Evolutionary conservation across 2,329 filamentous ascomycete species (phyloP).

Genomic region (Paraphaeosphaeria sporulosa): DNA sequence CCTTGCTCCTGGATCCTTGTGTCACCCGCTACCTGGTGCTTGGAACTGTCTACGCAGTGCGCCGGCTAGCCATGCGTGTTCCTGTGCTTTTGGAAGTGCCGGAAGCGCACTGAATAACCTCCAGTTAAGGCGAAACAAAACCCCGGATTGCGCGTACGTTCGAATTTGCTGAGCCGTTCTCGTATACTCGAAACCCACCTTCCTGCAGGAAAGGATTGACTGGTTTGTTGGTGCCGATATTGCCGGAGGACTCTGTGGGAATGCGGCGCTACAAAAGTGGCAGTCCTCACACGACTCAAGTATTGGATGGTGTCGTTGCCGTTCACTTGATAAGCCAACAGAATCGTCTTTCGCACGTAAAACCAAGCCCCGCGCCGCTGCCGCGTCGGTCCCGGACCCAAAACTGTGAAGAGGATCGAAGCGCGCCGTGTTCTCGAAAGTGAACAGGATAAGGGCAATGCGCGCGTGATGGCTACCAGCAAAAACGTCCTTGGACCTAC

Average conservation of each 20-base stretch:
- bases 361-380: not conserved
- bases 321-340: constrained; percentile 2
- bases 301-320: not conserved
- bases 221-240: not conserved
- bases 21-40: constrained; percentile 19
- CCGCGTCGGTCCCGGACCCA: constrained; percentile 4
- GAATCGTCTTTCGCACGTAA: constrained; percentile 6
- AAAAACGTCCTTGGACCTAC: not conserved
- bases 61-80: not conserved
- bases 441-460: constrained; percentile 9
- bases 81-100: not conserved
- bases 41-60: constrained; percentile 11
- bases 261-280: not conserved
- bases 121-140: not conserved
- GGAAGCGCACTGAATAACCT: not conserved
- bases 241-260: not conserved
- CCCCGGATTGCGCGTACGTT: not conserved
- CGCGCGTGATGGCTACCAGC: not conserved
- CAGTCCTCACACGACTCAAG: not conserved
- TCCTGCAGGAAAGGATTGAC: not conserved
- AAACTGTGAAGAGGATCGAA: constrained; percentile 7
- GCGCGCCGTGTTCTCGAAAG: constrained; percentile 9
- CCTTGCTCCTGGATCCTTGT: constrained; percentile 8
- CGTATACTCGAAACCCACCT: not conserved
- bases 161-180: not conserved